Evolutionary conservation across 441 rosid species (phyloP).

Genomic region (Aquilaria agallochum): DNA sequence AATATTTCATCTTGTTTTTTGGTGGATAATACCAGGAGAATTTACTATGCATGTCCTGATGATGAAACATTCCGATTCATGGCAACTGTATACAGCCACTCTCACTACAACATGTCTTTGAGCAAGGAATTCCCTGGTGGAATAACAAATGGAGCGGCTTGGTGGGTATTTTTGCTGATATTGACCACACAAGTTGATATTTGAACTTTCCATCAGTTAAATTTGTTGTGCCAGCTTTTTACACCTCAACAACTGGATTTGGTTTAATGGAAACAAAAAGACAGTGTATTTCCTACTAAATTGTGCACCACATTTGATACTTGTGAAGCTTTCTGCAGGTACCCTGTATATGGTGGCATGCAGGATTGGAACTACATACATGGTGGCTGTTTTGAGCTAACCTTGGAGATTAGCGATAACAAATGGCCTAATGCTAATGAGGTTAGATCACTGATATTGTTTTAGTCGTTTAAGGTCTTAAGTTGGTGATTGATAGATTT

Average conservation of each 20-base stretch:
- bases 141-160: conserved; percentile 90
- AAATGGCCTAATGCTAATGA: conserved; percentile 91
- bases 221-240: background rate
- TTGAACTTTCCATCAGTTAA: too few species aligned
- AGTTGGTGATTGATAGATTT: too few species aligned
- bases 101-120: conserved; percentile 87
- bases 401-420: conserved; percentile 86
- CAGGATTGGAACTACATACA: conserved; percentile 98
- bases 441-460: conserved; percentile 40
- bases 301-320: conserved; percentile 3
- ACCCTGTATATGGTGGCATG: conserved; percentile 98
- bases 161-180: conserved; percentile 39
- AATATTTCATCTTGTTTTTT: conserved; percentile 12
- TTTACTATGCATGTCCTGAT: conserved; percentile 86
- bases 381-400: conserved; percentile 93
- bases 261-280: too few species aligned
- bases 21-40: conserved; percentile 55
- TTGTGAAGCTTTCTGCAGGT: conserved; percentile 48
- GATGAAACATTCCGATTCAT: conserved; percentile 76
- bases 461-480: background rate
- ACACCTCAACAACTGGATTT: too few species aligned
- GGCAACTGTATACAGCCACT: conserved; percentile 76
- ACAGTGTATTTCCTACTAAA: background rate
- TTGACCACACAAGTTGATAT: background rate
- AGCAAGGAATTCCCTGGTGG: conserved; percentile 90